Evolutionary conservation across 192 early-diverging fungal species (phyloP), one percentile per base, ranked within the genome.

Genomic region (Linnemannia hyalina): DNA sequence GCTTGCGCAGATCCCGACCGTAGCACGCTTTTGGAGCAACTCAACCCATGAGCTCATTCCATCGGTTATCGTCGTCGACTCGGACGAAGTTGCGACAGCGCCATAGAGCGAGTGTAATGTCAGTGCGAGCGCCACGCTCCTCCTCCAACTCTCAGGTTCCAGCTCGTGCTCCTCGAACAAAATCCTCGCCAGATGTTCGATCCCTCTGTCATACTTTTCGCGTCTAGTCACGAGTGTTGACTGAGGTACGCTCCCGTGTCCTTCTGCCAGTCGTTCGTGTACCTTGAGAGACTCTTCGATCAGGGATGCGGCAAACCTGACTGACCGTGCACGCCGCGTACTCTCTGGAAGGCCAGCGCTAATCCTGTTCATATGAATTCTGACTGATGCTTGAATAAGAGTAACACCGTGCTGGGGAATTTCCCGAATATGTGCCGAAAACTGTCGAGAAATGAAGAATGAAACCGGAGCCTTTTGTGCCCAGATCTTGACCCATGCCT

Each of bases 101-200:
- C 74, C 8, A 35, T 86, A 86, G 0, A 86, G 69, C n/a, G 84
- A 77, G 32, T 86, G 84, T 13, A 86, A 44, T 10, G 72, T 76
- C 11, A 80, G 68, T 7, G 38, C 65, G n/a, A 86, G 46, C 1
- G 52, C 71, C 3, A 68, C 57, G 10, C 49, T 70, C 49, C 52
- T 75, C 13, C 46, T n/a, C 60, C 60, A 65, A 23, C 60, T 23
- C 40, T 18, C 32, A 22, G 6, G 52, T 9, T 22, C 32, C 54
- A 35, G 42, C 16, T 65, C 36, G 15, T 44, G n/a, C 10, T 38
- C 47, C 52, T 46, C 22, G 23, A 79, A 46, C 3, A 84, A 16
- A 36, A 3, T 18, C 41, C 18, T 29, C 0, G 82, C 82, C 68
- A 84, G 71, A 23, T 71, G 18, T 32, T 76, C 77, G 3, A 84